Percentiles rank a stretch among this genome's conserved stretches.
Conservation (phyloP, 306 rosid species). For the Vachellia pachyceras region DNA sequence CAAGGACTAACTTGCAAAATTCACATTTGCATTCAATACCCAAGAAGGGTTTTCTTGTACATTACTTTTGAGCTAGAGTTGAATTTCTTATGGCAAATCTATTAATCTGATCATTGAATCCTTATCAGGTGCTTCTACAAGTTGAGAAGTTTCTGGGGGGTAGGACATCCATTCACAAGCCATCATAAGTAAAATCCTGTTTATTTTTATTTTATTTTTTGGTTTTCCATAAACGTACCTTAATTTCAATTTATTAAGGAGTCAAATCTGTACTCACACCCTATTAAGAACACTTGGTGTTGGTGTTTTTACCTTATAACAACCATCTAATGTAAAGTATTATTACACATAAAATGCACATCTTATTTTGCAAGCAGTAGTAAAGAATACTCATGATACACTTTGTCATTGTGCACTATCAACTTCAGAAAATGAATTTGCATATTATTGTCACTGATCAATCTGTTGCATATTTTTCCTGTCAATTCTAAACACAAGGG, state of each 20-base stretch:
- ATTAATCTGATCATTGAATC: not conserved
- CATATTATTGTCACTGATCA: not conserved
- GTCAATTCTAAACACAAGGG: not conserved
- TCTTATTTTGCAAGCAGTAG: not conserved
- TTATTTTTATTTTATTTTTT: not conserved
- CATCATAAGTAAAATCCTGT: not conserved
- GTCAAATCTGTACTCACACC: not conserved
- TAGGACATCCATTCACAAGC: not conserved
- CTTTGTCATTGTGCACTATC: not conserved
- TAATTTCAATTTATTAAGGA: not conserved
- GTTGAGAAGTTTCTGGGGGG: conserved; percentile 24
- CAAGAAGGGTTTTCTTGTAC: not conserved
- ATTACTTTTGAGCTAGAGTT: not conserved
- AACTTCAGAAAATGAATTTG: not conserved
- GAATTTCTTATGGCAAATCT: not conserved
- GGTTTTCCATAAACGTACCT: not conserved
- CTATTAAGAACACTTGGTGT: not conserved
- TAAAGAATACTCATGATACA: not conserved
- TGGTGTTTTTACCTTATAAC: not conserved
- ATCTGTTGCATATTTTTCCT: not conserved
- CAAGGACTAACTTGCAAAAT: not conserved
- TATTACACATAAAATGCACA: not conserved
- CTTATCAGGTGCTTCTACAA: conserved; percentile 32
- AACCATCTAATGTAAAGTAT: not conserved
- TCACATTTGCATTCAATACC: not conserved